Evolutionary conservation across 169 alveolate species (phyloP).

Genomic region (Cryptosporidium muris): DNA sequence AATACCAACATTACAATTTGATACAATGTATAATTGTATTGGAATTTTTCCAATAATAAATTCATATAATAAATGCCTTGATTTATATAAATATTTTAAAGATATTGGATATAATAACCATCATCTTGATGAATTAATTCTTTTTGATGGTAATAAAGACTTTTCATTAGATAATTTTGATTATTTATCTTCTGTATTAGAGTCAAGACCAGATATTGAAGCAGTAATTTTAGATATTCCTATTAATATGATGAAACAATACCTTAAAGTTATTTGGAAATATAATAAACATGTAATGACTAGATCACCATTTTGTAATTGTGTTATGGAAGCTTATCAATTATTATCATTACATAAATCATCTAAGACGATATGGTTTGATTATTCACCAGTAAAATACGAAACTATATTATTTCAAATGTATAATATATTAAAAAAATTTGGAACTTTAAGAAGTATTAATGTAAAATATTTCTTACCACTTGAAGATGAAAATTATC

Average conservation of each 20-base stretch:
- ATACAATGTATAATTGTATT: slow-evolving; percentile 66
- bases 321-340: slow-evolving; percentile 30
- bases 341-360: slow-evolving; percentile 15
- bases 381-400: slow-evolving; percentile 53
- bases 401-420: slow-evolving; percentile 51
- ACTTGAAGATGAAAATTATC: slow-evolving; percentile 26
- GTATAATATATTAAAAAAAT: slow-evolving; percentile 48
- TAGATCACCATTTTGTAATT: slow-evolving; percentile 46
- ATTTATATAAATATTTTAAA: slow-evolving; percentile 34
- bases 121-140: slow-evolving; percentile 24
- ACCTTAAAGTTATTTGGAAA: slow-evolving; percentile 50
- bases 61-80: slow-evolving; percentile 30
- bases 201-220: slow-evolving; percentile 26
- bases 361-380: slow-evolving; percentile 42
- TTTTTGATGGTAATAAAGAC: slow-evolving; percentile 11
- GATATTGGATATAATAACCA: slow-evolving; percentile 17
- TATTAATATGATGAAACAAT: slow-evolving; percentile 8
- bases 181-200: slow-evolving; percentile 12
- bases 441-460: slow-evolving; percentile 43
- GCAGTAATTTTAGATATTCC: slow-evolving; percentile 61
- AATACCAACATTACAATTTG: slow-evolving; percentile 65
- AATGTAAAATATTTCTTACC: slow-evolving; percentile 39
- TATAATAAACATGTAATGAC: slow-evolving; percentile 64
- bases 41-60: slow-evolving; percentile 36
- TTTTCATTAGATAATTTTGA: slow-evolving; percentile 1